Conservation (phyloP, 305 asterid species). For the Fraxinus sp. region DNA sequence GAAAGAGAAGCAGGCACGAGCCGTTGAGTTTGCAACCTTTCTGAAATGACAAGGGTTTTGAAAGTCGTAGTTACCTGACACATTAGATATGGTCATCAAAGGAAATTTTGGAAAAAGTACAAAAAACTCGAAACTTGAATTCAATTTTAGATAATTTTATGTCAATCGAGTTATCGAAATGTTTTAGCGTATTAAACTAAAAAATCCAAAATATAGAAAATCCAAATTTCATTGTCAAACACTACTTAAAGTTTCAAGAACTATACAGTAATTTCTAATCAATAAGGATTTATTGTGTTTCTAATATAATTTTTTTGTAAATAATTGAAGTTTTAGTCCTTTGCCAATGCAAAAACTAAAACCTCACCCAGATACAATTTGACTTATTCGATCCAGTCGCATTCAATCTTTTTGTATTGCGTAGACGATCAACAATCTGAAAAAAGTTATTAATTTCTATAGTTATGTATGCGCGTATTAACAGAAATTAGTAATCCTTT, state of each 20-base stretch:
- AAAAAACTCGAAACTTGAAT: neutral
- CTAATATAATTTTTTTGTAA: no score
- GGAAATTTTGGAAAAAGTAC: neutral
- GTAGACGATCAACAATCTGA: neutral
- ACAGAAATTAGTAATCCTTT: neutral
- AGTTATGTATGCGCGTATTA: neutral
- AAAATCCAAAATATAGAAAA: neutral
- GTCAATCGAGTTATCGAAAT: neutral
- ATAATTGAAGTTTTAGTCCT: neutral
- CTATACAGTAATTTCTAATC: neutral
- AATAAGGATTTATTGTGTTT: no score
- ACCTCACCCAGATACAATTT: neutral
- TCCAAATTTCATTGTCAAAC: neutral
- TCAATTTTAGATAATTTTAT: neutral
- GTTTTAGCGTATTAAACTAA: neutral
- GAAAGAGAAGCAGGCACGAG: no score
- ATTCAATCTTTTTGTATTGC: neutral
- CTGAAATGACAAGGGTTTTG: no score
- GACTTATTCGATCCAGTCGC: no score
- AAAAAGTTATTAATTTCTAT: no score
- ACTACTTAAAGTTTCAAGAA: neutral
- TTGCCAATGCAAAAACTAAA: neutral
- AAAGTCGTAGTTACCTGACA: no score
- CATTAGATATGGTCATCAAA: no score
- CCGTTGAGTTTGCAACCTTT: no score